Percentiles rank a stretch among this genome's conserved stretches.
These are phyloP conservation scores for Leucocoprinus leucothites DNA, from an alignment of 768 basidiomycete genomes.

Conservation along the genomic window DNA sequence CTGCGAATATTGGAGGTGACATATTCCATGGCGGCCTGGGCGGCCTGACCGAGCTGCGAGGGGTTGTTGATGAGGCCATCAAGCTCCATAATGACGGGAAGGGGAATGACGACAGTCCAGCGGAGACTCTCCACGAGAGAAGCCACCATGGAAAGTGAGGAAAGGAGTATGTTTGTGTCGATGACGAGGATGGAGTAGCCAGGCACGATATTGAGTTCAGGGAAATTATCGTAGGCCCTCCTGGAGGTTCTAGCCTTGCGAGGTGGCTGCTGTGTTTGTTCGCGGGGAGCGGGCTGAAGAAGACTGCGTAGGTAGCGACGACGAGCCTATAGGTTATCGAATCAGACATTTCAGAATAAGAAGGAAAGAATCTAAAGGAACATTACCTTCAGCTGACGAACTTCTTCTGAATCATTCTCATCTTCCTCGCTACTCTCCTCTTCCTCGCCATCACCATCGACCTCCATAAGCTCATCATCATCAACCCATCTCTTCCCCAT, in stretches of 20 bases:
- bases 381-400: constrained; percentile 77
- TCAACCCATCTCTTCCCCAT: constrained; percentile 61
- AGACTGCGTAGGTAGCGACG: constrained; percentile 70
- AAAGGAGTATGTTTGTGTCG: constrained; percentile 93
- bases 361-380: constrained; percentile 11
- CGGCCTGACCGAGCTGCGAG: constrained; percentile 69
- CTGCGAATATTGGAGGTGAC: constrained; percentile 74
- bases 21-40: constrained; percentile 69
- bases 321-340: constrained; percentile 50
- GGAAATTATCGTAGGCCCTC: constrained; percentile 29
- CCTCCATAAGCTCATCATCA: constrained; percentile 59
- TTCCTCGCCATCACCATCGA: constrained; percentile 54
- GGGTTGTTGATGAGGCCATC: constrained; percentile 78
- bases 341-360: constrained; percentile 15
- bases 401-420: constrained; percentile 66
- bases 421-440: constrained; percentile 56
- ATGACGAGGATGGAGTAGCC: constrained; percentile 91
- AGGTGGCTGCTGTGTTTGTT: constrained; percentile 22
- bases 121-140: constrained; percentile 73
- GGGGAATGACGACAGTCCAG: constrained; percentile 90
- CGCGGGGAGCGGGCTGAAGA: constrained; percentile 45
- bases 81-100: constrained; percentile 95
- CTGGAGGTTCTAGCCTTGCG: constrained; percentile 24
- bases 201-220: constrained; percentile 57
- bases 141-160: constrained; percentile 70